A percentile compares a stretch with the other conserved stretches of the same genome.
Evolutionary conservation across 371 early-diverging fungal genomes (phyloP).

Genomic region (Mucor mucedo): DNA sequence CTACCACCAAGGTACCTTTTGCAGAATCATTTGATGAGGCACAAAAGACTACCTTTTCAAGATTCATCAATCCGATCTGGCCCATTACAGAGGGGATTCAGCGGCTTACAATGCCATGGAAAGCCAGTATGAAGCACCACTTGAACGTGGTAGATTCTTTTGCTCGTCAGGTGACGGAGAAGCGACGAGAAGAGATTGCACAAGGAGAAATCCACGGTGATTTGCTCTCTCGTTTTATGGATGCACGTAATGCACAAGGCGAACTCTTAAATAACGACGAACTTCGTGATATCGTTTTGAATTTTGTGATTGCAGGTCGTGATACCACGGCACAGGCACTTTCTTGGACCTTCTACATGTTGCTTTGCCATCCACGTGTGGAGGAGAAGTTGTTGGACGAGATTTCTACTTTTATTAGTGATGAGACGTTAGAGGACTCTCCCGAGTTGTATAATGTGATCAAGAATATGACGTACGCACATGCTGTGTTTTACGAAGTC

Average conservation of each 20-base stretch:
- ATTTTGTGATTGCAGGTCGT: constrained; percentile 71
- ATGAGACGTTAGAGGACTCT: constrained; percentile 33
- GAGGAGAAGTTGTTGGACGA: constrained; percentile 64
- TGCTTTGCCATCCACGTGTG: constrained; percentile 58
- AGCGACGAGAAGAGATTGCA: constrained; percentile 45
- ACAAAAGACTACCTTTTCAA: constrained; percentile 44
- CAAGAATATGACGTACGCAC: constrained; percentile 60
- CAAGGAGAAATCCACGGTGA: constrained; percentile 51
- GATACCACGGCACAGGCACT: constrained; percentile 79
- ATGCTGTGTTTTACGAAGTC: constrained; percentile 66
- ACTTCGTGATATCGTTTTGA: constrained; percentile 70
- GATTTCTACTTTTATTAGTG: constrained; percentile 40
- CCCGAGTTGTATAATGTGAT: constrained; percentile 47
- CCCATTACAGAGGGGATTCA: constrained; percentile 41
- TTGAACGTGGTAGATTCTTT: constrained; percentile 53
- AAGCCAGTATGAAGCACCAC: constrained; percentile 43
- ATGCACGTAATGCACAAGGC: constrained; percentile 56
- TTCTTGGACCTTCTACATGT: constrained; percentile 70
- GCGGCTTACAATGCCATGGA: constrained; percentile 36
- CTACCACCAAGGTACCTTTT: constrained; percentile 46
- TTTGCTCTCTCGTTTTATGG: constrained; percentile 68
- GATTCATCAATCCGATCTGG: constrained; percentile 61
- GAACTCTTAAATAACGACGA: constrained; percentile 53
- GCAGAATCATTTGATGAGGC: constrained; percentile 56
- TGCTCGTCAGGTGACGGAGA: constrained; percentile 50